Evolutionary conservation across 2,329 filamentous ascomycete genomes (phyloP).

Genomic region (Clathrospora elynae): DNA sequence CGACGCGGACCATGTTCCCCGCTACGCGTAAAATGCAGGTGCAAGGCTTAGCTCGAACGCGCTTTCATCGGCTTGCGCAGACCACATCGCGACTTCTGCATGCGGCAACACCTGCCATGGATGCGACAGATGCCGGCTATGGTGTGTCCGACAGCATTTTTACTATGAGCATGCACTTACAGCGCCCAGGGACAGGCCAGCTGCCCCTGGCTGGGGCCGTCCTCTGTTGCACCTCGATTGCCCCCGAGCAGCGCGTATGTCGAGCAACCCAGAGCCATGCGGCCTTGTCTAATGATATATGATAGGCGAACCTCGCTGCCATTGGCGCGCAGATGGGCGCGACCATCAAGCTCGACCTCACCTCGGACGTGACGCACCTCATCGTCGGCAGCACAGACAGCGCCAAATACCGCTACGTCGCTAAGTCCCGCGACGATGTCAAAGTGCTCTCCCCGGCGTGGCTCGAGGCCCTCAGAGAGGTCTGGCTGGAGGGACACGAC

Average conservation of each 20-base stretch:
- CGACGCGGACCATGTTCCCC: constrained; percentile 16
- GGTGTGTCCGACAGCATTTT: constrained; percentile 21
- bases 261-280: not conserved
- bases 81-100: constrained; percentile 24
- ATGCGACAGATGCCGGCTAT: constrained; percentile 33
- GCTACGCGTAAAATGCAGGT: constrained; percentile 20
- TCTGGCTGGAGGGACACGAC: constrained; percentile 80
- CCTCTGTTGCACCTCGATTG: constrained; percentile 86
- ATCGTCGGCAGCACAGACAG: constrained; percentile 89
- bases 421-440: constrained; percentile 84
- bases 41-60: constrained; percentile 19
- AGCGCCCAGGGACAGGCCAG: constrained; percentile 36
- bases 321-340: constrained; percentile 83
- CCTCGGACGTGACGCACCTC: constrained; percentile 93
- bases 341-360: constrained; percentile 85
- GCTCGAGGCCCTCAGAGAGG: constrained; percentile 77
- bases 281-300: constrained; percentile 7
- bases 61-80: constrained; percentile 17
- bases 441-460: constrained; percentile 80
- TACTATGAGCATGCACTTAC: constrained; percentile 13
- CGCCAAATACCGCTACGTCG: constrained; percentile 94
- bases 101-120: constrained; percentile 31
- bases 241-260: constrained; percentile 74
- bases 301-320: constrained; percentile 61
- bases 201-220: constrained; percentile 64